Evolutionary conservation across 805 yeast genomes (phyloP).

Genomic region (Lipomyces sp.): DNA sequence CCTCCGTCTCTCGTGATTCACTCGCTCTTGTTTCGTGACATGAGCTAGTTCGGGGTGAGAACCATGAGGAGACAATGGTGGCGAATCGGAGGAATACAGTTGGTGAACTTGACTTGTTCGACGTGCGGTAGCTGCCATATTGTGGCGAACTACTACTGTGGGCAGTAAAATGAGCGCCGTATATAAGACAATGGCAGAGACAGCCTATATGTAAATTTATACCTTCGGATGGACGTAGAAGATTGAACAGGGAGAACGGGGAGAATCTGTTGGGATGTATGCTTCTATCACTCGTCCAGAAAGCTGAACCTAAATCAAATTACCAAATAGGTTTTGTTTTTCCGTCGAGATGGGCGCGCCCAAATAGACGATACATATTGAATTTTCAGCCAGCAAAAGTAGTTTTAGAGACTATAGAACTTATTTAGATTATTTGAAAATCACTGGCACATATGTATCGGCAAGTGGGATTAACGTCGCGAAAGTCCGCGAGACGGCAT

Average conservation of each 20-base stretch:
- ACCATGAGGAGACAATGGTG: background rate
- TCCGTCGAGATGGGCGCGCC: background rate
- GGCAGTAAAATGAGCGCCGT: background rate
- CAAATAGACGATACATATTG: background rate
- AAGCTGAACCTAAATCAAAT: background rate
- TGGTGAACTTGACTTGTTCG: conserved; percentile 9
- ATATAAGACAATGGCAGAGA: background rate
- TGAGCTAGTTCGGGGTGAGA: background rate
- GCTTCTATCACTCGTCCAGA: background rate
- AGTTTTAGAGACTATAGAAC: background rate
- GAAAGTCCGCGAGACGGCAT: background rate
- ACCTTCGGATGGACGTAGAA: background rate
- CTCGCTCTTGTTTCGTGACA: background rate
- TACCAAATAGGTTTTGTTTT: background rate
- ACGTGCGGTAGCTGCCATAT: background rate
- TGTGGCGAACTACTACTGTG: background rate
- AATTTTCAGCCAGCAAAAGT: background rate
- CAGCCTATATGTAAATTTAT: background rate
- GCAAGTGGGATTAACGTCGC: background rate
- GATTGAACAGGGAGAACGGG: background rate
- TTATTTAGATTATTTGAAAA: background rate
- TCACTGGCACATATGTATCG: conserved; percentile 1
- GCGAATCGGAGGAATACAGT: conserved; percentile 7
- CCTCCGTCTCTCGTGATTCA: background rate
- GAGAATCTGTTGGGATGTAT: background rate